Conservation (phyloP, 2,329 filamentous ascomycete species). For the Clonostachys solani region DNA sequence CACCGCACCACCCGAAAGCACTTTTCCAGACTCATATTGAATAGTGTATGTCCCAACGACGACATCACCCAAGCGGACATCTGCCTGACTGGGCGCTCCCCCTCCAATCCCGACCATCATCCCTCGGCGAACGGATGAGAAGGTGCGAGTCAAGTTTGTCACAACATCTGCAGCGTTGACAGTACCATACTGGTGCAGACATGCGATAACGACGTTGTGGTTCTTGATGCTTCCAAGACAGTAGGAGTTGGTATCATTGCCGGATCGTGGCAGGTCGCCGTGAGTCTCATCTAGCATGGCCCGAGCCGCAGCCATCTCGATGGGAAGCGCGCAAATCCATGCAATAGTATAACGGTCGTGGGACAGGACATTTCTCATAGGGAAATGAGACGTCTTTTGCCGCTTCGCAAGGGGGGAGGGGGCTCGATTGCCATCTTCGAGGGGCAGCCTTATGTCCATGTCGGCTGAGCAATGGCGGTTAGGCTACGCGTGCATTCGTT, state of each 20-base stretch:
- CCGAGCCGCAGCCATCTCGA: constrained; percentile 14
- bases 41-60: constrained; percentile 12
- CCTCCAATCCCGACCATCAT: constrained; percentile 20
- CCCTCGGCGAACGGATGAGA: constrained; percentile 4
- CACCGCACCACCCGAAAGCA: not conserved
- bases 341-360: constrained; percentile 8
- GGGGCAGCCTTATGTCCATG: no score
- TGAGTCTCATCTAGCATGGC: constrained; percentile 14
- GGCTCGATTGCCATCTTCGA: no score
- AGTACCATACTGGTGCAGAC: constrained; percentile 10
- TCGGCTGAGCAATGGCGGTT: no score
- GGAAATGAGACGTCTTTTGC: not conserved
- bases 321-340: constrained; percentile 15
- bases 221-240: constrained; percentile 12
- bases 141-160: constrained; percentile 5
- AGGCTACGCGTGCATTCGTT: no score
- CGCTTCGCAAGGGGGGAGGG: not conserved
- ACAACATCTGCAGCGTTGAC: constrained; percentile 8
- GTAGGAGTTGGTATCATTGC: constrained; percentile 15
- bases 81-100: constrained; percentile 9
- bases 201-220: constrained; percentile 18
- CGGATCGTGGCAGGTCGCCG: not conserved
- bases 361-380: not conserved
- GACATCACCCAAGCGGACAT: constrained; percentile 13
- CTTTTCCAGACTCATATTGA: constrained; percentile 13